phyloP scores from a whole-genome alignment of 345 rosid species.

The Salix brachista region DNA sequence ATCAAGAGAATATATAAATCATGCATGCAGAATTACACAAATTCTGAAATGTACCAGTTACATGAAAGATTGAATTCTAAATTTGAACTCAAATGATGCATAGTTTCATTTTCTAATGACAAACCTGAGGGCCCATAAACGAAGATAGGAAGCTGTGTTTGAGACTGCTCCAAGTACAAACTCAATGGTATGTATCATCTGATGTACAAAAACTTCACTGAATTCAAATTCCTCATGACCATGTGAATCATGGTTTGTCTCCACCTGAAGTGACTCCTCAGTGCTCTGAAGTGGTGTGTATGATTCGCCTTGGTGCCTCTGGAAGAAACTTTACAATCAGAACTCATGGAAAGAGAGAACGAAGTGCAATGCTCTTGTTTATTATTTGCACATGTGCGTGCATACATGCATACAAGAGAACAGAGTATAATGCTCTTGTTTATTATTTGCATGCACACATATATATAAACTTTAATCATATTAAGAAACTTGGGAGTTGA shows the following conservation, averaged over 20 bases:
- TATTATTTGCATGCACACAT: not conserved
- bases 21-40: not conserved
- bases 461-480: not conserved
- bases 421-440: not conserved
- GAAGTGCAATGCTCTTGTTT: not conserved
- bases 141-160: conserved; percentile 95
- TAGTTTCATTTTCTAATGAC: not conserved
- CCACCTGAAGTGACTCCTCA: conserved; percentile 73
- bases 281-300: conserved; percentile 54
- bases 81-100: not conserved
- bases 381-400: not conserved
- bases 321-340: conserved; percentile 24
- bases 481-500: not conserved
- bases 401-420: not conserved
- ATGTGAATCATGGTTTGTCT: conserved; percentile 53
- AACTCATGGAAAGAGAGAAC: not conserved
- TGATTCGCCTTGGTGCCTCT: conserved; percentile 86
- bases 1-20: not conserved
- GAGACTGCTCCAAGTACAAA: conserved; percentile 98
- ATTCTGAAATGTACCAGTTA: not conserved
- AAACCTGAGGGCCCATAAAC: conserved; percentile 96
- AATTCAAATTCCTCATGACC: conserved; percentile 90
- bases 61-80: not conserved
- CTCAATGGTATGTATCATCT: conserved; percentile 93
- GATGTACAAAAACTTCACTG: conserved; percentile 94